Base-by-base conservation (phyloP, 1,139 yeast species). In the Scheffersomyces cryptocercus region DNA sequence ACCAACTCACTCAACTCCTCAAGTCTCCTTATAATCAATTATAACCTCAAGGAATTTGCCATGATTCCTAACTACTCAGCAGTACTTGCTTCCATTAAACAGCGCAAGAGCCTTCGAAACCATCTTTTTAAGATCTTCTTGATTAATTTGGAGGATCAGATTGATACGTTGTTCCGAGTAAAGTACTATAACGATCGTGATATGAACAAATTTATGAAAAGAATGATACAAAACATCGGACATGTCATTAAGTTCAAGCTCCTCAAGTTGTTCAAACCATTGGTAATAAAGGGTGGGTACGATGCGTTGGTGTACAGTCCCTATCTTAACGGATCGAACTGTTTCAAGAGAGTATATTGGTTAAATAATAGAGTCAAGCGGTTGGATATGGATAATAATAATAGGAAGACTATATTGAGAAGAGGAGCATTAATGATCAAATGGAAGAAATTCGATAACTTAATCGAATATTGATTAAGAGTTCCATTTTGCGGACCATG, bases 61-160 rank as follows among this genome's bases (percentile, higher is more conserved):
- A 49, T 67, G 45, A 55, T 71, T 14, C 77, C 77, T 2, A 64
- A 67, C 46, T 67, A 62, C 43, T 66, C 65, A n/a, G 45, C 62
- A 29, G 43, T 65, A 13, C 50, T 67, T 46, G 59, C 56, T 35
- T 56, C 68, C 2, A 50, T 52, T 37, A 59, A 62, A 39, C 66
- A 68, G 37, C 56, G 54, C 38, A 59, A 55, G 35, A 52, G 51
- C 40, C 55, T 73, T 32, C 54, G 54, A 39, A 61, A 57, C 36
- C 79, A 73, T 49, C 50, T 74, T 26, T 65, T 61, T 53, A 72
- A 72, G 48, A 45, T 74, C 16, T 67, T 73, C 42, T 49, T 70
- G 46, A 62, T 70, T 39, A 74, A 74, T 51, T 50, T 72, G 41
- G 70, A 65, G 32, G 75, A 70, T 34, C 73, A 69, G 47, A 59